phyloP scores from a whole-genome alignment of 208 protist genomes.

The Naegleria gruberi region DNA sequence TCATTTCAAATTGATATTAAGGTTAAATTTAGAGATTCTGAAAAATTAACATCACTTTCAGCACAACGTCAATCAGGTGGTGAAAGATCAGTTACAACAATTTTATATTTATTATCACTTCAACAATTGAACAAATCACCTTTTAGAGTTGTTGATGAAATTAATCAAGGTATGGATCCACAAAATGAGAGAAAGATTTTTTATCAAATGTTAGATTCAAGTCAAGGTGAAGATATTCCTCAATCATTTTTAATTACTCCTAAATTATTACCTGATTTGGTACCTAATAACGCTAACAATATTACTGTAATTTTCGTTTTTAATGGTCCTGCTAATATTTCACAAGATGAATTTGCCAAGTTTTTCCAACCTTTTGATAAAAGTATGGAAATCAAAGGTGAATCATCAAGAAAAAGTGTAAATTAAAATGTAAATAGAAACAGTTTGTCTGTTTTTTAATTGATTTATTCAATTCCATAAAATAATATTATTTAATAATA shows the following conservation, averaged over 20 bases:
- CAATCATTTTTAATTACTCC: conserved; percentile 25
- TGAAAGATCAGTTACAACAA: conserved; percentile 46
- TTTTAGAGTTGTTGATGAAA: conserved; percentile 68
- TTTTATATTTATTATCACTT: conserved; percentile 67
- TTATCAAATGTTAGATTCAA: conserved; percentile 20
- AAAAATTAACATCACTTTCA: conserved; percentile 21
- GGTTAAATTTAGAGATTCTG: conserved; percentile 30
- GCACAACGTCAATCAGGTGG: conserved; percentile 37
- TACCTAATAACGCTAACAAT: conserved; percentile 10
- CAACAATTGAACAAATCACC: conserved; percentile 60
- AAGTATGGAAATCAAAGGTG: no score
- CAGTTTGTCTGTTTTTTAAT: no score
- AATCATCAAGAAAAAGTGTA: no score
- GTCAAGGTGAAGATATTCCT: neutral
- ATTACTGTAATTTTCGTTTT: conserved; percentile 18
- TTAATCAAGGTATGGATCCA: conserved; percentile 40
- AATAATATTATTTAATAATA: no score
- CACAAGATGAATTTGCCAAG: neutral
- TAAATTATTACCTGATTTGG: conserved; percentile 18
- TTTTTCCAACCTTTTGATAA: neutral
- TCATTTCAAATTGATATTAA: conserved; percentile 32
- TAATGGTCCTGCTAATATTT: conserved; percentile 14
- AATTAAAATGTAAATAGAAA: no score
- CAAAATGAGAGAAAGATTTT: conserved; percentile 35
- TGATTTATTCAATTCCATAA: no score